A percentile compares a stretch with the other conserved stretches of the same genome.
Evolutionary conservation across 2,329 filamentous ascomycete genomes (phyloP).

Genomic region (Coccinonectria pachysandricola): DNA sequence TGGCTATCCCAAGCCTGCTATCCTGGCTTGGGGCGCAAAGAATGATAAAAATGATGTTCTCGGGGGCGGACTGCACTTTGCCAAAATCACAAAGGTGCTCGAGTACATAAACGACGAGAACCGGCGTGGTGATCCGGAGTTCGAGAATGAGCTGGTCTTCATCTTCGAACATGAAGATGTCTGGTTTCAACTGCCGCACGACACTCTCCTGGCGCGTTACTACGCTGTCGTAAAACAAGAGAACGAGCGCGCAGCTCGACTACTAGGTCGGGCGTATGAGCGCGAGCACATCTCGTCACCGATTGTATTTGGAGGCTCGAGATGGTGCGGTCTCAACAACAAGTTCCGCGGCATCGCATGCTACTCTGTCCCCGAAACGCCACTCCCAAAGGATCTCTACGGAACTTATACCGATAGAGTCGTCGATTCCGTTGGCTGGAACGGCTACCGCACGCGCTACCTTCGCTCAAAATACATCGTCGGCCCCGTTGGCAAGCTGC

Average conservation of each 20-base stretch:
- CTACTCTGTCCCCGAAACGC: conserved; percentile 19
- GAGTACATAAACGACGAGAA: conserved; percentile 17
- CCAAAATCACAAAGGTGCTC: conserved; percentile 18
- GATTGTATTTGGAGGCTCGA: conserved; percentile 19
- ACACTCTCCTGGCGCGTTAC: conserved; percentile 18
- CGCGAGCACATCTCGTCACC: conserved; percentile 12
- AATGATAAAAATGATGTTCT: conserved; percentile 7
- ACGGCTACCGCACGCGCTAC: conserved; percentile 15
- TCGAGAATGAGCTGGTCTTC: conserved; percentile 20
- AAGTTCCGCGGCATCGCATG: conserved; percentile 14
- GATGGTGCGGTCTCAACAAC: conserved; percentile 19
- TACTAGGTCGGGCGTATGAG: conserved; percentile 15
- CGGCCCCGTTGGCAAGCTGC: conserved; percentile 15
- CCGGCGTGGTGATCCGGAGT: conserved; percentile 9
- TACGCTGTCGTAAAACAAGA: conserved; percentile 14
- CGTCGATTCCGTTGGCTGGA: conserved; percentile 7
- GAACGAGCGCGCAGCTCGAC: conserved; percentile 11
- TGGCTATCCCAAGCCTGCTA: conserved; percentile 19
- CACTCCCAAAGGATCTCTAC: conserved; percentile 14
- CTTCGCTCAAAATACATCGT: conserved; percentile 18
- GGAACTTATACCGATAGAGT: conserved; percentile 15
- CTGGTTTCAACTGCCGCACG: conserved; percentile 24
- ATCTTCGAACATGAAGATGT: conserved; percentile 24
- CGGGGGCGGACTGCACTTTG: conserved; percentile 20
- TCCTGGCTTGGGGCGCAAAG: conserved; percentile 18